phyloP scores from a whole-genome alignment of 257 asterid species.

The Mitragyna speciosa region DNA sequence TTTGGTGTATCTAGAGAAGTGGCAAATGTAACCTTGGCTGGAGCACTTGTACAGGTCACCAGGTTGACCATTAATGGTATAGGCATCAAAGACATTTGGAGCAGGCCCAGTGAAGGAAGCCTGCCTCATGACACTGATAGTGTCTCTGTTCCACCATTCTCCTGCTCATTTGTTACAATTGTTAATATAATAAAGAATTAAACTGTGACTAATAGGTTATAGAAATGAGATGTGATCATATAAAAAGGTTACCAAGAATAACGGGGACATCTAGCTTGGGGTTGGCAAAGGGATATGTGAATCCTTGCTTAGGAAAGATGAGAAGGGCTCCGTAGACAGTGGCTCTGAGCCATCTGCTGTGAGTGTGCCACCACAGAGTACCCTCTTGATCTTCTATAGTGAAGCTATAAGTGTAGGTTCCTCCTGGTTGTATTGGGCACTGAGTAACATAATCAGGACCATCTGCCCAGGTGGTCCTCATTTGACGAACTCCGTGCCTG shows the following conservation, averaged over 20 bases:
- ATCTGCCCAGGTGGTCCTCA: slow-evolving; percentile 36
- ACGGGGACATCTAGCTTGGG: slow-evolving; percentile 64
- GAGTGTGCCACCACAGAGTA: slow-evolving; percentile 41
- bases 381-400: slow-evolving; percentile 34
- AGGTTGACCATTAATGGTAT: slow-evolving; percentile 46
- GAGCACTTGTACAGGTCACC: slow-evolving; percentile 42
- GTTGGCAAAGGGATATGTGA: slow-evolving; percentile 45
- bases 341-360: slow-evolving; percentile 37
- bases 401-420: slow-evolving; percentile 28
- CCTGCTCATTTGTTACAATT: slow-evolving; percentile 17
- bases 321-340: slow-evolving; percentile 56
- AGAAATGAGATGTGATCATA: no score
- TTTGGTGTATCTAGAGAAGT: not conserved
- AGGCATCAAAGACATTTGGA: slow-evolving; percentile 45
- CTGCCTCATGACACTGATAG: slow-evolving; percentile 28
- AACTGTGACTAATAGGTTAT: no score
- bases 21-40: slow-evolving; percentile 21
- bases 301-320: slow-evolving; percentile 50
- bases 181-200: no score
- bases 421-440: slow-evolving; percentile 39
- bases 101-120: slow-evolving; percentile 35
- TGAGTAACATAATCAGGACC: slow-evolving; percentile 36
- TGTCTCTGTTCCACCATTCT: slow-evolving; percentile 44
- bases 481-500: slow-evolving; percentile 34
- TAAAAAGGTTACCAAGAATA: slow-evolving; percentile 46